phyloP scores from a whole-genome alignment of 2,329 filamentous ascomycete species.

The Teratosphaeria epicoccoides region DNA sequence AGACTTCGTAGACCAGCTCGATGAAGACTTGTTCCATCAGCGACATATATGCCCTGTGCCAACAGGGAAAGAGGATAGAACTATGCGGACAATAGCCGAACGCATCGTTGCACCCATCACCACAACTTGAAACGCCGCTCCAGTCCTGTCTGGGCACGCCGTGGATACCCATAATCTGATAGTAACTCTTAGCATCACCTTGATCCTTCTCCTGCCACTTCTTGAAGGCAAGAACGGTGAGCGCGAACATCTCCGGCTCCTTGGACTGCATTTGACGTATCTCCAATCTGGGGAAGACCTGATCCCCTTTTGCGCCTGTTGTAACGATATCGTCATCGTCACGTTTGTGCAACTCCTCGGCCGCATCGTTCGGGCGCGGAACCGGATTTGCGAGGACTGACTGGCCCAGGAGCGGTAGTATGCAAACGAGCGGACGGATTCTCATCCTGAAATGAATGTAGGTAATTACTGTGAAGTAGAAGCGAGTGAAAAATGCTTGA shows the following conservation, averaged over 20 bases:
- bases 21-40: conserved; percentile 26
- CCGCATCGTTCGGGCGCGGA: conserved; percentile 2
- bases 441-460: neutral
- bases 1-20: conserved; percentile 16
- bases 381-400: neutral
- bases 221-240: conserved; percentile 18
- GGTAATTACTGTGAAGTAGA: neutral
- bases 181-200: conserved; percentile 13
- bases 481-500: neutral
- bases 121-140: conserved; percentile 20
- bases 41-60: conserved; percentile 25
- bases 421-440: neutral
- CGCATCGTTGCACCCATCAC: conserved; percentile 13
- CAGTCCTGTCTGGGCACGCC: conserved; percentile 23
- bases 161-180: conserved; percentile 21
- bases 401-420: neutral
- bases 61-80: conserved; percentile 24
- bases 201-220: conserved; percentile 12
- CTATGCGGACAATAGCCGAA: conserved; percentile 28
- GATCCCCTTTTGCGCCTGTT: conserved; percentile 10
- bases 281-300: conserved; percentile 16
- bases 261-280: conserved; percentile 14
- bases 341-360: conserved; percentile 6
- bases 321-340: conserved; percentile 6
- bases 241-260: conserved; percentile 15